These are phyloP conservation scores for Penicillium italicum DNA, from an alignment of 2,329 filamentous ascomycete species.

Conservation along the genomic window DNA sequence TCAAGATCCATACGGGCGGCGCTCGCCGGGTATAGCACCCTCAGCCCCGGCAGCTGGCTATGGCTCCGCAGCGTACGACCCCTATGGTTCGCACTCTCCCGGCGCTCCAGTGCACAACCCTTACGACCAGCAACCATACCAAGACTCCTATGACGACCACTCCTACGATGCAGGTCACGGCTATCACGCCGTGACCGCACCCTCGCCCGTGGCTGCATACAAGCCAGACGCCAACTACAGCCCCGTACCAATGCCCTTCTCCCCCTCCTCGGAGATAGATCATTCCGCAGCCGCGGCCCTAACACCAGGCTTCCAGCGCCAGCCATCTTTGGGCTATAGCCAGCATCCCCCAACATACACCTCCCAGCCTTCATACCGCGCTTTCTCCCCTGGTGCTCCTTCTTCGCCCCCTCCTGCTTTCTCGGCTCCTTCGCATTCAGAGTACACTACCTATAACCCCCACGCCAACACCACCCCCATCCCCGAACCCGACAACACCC, in stretches of 20 bases:
- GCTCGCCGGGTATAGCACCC: constrained; percentile 16
- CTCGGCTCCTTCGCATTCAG: constrained; percentile 14
- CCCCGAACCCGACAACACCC: constrained; percentile 24
- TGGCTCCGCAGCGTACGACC: constrained; percentile 1
- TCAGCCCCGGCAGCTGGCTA: not conserved
- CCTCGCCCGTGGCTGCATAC: constrained; percentile 22
- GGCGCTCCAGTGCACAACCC: constrained; percentile 19
- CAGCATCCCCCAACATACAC: constrained; percentile 25
- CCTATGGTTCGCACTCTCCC: constrained; percentile 6
- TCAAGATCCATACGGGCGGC: constrained; percentile 21
- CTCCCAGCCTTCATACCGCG: constrained; percentile 18
- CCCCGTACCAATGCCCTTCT: constrained; percentile 21
- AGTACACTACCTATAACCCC: constrained; percentile 14
- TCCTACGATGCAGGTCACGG: constrained; percentile 4
- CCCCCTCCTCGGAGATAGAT: constrained; percentile 13
- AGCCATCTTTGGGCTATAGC: constrained; percentile 24
- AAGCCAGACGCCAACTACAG: constrained; percentile 24
- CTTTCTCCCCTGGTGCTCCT: constrained; percentile 19
- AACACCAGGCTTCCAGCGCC: constrained; percentile 21
- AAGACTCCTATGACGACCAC: constrained; percentile 16
- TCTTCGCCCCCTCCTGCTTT: constrained; percentile 34
- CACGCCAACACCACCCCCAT: constrained; percentile 8
- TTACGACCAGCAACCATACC: constrained; percentile 20
- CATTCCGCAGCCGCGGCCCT: not conserved
- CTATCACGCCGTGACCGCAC: constrained; percentile 17